Percentiles rank a stretch among this genome's conserved stretches.
phyloP scores from a whole-genome alignment of 1,284 basidiomycete genomes.

The Salmacisia buchloeana region DNA sequence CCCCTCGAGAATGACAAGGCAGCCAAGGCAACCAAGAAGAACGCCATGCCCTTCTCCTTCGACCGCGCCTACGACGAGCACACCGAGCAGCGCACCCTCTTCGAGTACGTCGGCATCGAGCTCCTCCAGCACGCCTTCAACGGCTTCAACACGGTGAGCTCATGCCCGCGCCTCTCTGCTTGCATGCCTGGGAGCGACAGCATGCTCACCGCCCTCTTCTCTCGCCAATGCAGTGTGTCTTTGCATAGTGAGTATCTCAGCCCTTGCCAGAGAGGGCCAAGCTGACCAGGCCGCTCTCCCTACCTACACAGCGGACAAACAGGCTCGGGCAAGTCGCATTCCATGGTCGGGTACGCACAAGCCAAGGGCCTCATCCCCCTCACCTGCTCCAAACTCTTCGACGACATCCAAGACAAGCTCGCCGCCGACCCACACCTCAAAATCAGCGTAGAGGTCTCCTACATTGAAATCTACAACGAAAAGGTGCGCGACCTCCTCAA shows the following conservation, averaged over 20 bases:
- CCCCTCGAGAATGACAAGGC: constrained; percentile 33
- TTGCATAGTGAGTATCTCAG: constrained; percentile 28
- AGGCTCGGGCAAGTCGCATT: constrained; percentile 37
- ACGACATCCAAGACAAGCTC: constrained; percentile 65
- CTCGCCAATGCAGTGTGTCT: constrained; percentile 29
- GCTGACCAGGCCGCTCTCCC: not conserved
- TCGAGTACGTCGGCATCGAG: constrained; percentile 89
- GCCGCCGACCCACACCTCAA: constrained; percentile 64
- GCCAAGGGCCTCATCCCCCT: constrained; percentile 98
- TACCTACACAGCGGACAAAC: constrained; percentile 30
- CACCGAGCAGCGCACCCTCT: constrained; percentile 64
- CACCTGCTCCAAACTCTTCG: constrained; percentile 86
- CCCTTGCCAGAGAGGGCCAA: not conserved
- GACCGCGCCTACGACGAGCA: constrained; percentile 42
- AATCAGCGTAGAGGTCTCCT: constrained; percentile 92
- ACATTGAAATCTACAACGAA: constrained; percentile 78
- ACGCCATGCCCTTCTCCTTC: constrained; percentile 45
- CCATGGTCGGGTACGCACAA: constrained; percentile 60
- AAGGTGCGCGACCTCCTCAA: constrained; percentile 92
- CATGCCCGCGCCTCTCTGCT: not conserved
- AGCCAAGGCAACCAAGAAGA: constrained; percentile 40
- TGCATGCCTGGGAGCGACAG: not conserved
- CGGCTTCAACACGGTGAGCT: constrained; percentile 96
- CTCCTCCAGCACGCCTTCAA: constrained; percentile 88
- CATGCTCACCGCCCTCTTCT: not conserved